Evolutionary conservation across 352 stramenopile species (phyloP).

Genomic region (Phytophthora chlamydospora): DNA sequence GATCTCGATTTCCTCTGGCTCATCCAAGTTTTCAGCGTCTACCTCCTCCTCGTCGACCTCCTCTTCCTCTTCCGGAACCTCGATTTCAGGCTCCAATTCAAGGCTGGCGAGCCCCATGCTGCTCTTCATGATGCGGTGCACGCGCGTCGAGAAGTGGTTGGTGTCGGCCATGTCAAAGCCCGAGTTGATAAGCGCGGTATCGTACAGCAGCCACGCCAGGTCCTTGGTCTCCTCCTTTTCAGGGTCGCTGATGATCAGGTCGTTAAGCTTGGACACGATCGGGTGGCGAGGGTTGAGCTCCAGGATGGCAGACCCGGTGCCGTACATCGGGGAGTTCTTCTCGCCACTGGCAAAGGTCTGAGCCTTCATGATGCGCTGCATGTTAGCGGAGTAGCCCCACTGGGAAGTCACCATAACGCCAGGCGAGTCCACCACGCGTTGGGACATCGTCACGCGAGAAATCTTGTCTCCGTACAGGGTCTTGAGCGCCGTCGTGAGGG

Average conservation of each 20-base stretch:
- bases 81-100: conserved; percentile 95
- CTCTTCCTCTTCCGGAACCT: conserved; percentile 84
- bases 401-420: conserved; percentile 97
- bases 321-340: conserved; percentile 41
- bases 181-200: conserved; percentile 97
- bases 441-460: conserved; percentile 95
- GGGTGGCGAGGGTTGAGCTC: conserved; percentile 99
- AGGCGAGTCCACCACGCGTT: conserved; percentile 93
- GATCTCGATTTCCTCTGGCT: conserved; percentile 88
- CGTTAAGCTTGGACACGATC: conserved; percentile 97
- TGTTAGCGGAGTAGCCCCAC: conserved; percentile 99
- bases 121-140: conserved; percentile 94
- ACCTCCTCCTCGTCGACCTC: conserved; percentile 50
- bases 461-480: conserved; percentile 96
- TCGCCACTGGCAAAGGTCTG: conserved; percentile 95
- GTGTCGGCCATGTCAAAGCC: conserved; percentile 96
- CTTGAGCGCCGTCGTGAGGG: conserved; percentile 96
- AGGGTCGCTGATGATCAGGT: conserved; percentile 60
- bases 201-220: conserved; percentile 97
- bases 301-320: conserved; percentile 91
- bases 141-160: conserved; percentile 92
- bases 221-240: conserved; percentile 92
- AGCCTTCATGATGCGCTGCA: conserved; percentile 99
- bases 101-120: conserved; percentile 92
- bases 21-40: conserved; percentile 39